Evolutionary conservation across 1,139 yeast genomes (phyloP).

Genomic region (Scheffersomyces illinoinensis): DNA sequence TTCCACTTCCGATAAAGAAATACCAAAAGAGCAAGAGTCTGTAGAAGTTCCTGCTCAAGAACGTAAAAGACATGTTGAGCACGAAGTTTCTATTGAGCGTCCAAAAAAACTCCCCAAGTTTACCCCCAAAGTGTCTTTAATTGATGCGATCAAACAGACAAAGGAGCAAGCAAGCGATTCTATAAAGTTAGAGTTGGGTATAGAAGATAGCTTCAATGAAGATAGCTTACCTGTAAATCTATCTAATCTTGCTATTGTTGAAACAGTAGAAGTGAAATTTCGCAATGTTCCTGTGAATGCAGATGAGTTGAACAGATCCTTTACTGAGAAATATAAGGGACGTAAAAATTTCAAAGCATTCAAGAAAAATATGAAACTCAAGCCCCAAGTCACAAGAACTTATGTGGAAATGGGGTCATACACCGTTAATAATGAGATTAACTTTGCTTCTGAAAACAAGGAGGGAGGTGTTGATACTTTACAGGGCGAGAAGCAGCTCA

Average conservation of each 20-base stretch:
- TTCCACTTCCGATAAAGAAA: neutral
- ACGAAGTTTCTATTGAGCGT: neutral
- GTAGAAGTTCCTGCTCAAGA: neutral
- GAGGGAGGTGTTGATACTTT: conserved; percentile 5
- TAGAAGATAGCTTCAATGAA: conserved; percentile 13
- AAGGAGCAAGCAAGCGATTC: conserved; percentile 26
- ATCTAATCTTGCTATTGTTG: conserved; percentile 36
- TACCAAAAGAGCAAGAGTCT: neutral
- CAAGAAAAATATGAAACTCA: conserved; percentile 25
- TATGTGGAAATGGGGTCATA: conserved; percentile 25
- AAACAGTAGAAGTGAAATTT: conserved; percentile 27
- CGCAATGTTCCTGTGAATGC: conserved; percentile 7
- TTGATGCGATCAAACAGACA: conserved; percentile 36
- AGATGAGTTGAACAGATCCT: neutral
- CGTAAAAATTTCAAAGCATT: conserved; percentile 42
- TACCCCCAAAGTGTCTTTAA: conserved; percentile 24
- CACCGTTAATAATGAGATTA: conserved; percentile 14
- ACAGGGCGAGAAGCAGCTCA: conserved; percentile 9
- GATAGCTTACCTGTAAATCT: conserved; percentile 8
- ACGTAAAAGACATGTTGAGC: neutral
- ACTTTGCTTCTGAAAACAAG: conserved; percentile 6
- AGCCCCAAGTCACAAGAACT: conserved; percentile 23
- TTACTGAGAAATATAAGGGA: conserved; percentile 14
- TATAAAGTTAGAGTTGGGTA: conserved; percentile 31
- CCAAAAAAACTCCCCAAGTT: conserved; percentile 13